Percentiles rank a stretch among this genome's conserved stretches.
Conservation (phyloP, 208 protist genomes). For the Trypanosoma melophagium region DNA sequence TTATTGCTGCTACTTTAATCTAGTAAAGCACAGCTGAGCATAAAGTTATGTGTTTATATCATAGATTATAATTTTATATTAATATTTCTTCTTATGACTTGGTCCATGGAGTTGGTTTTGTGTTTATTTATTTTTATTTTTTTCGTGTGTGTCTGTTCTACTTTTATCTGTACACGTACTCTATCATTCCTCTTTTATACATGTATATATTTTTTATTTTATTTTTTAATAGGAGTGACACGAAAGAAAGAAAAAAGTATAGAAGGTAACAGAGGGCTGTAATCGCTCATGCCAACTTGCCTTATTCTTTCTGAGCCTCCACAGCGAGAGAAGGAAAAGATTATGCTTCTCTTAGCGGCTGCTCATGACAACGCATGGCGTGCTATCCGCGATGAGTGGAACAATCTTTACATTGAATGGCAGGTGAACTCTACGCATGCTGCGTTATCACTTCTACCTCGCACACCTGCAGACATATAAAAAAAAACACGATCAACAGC, state of each 20-base stretch:
- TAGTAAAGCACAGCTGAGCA: too few relatives aligned
- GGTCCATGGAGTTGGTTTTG: too few relatives aligned
- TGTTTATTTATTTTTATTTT: too few relatives aligned
- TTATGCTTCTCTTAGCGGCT: conserved; percentile 15
- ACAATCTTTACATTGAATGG: conserved; percentile 18
- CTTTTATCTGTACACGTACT: too few relatives aligned
- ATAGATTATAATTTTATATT: too few relatives aligned
- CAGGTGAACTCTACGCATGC: conserved; percentile 1
- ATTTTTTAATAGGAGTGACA: not conserved
- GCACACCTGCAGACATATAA: too few relatives aligned
- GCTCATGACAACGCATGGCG: conserved; percentile 11
- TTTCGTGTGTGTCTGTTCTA: too few relatives aligned
- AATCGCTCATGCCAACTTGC: not conserved
- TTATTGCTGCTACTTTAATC: too few relatives aligned
- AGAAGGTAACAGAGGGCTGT: not conserved
- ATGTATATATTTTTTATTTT: not conserved
- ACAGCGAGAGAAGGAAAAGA: conserved; percentile 12
- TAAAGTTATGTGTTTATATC: too few relatives aligned
- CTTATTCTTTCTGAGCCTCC: conserved; percentile 11
- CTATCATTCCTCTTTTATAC: too few relatives aligned
- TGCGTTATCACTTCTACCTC: conserved; percentile 1
- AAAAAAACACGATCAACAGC: too few relatives aligned
- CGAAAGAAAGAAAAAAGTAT: not conserved
- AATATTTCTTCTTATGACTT: too few relatives aligned
- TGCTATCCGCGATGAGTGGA: not conserved